phyloP scores from a whole-genome alignment of 2,329 filamentous ascomycete species.

The Cordyceps cicadae region DNA sequence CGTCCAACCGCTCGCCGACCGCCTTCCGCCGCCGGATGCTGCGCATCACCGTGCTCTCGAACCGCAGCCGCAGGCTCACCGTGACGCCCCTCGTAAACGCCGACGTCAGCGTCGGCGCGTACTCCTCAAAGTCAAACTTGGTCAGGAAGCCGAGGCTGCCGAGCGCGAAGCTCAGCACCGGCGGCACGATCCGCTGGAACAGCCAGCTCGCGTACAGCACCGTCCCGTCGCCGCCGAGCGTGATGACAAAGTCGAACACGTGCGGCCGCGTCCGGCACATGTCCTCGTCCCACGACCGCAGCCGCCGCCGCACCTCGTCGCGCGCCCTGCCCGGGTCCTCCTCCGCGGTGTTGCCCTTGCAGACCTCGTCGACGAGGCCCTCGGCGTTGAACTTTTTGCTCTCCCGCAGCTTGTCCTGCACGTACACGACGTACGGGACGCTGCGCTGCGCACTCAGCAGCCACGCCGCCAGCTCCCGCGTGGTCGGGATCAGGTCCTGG shows the following conservation, averaged over 20 bases:
- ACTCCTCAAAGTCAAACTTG: constrained; percentile 85
- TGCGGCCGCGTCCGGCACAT: constrained; percentile 73
- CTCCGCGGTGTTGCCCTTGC: constrained; percentile 30
- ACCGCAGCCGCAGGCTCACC: constrained; percentile 77
- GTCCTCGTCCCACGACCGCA: constrained; percentile 76
- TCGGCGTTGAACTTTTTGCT: constrained; percentile 65
- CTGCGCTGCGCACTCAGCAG: constrained; percentile 63
- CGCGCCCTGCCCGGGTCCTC: constrained; percentile 24
- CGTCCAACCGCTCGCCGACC: constrained; percentile 14
- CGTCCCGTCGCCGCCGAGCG: constrained; percentile 90
- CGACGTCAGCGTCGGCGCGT: constrained; percentile 57
- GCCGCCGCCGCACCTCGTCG: constrained; percentile 37
- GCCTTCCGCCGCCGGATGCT: constrained; percentile 44
- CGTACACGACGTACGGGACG: constrained; percentile 66
- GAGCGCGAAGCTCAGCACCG: constrained; percentile 82
- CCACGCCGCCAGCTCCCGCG: constrained; percentile 72
- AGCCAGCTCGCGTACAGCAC: constrained; percentile 95
- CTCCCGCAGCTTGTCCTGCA: constrained; percentile 66
- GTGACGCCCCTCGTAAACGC: constrained; percentile 79
- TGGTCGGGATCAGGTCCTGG: constrained; percentile 65
- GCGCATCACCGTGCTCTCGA: constrained; percentile 91
- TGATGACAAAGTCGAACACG: constrained; percentile 88
- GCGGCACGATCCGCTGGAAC: constrained; percentile 90
- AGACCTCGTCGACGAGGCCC: constrained; percentile 58
- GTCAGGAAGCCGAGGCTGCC: constrained; percentile 92